Base-by-base conservation (phyloP, 305 asterid species). In the Plantago lanceolata region DNA sequence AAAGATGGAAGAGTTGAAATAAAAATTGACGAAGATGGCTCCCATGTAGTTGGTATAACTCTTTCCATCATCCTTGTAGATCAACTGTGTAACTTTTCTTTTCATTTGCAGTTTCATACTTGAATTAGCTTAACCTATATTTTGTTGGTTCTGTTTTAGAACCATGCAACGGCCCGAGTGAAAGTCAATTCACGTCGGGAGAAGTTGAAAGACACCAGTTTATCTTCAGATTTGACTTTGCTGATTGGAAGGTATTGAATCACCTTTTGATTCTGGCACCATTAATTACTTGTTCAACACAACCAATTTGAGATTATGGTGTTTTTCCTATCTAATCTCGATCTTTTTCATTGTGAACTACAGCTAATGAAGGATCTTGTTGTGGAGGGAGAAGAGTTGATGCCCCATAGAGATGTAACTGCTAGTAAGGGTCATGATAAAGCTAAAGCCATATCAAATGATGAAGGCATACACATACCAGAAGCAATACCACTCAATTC, bases 1-100 rank as follows among this genome's bases (percentile, higher is more conserved):
- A 79, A 78, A 73, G 90, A 81, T 53, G 93, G 90, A 11, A 70
- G 88, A 37, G 88, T 74, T 73, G 61, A 17, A 14, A 69, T 83
- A 24, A 55, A 56, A 0, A 74, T 79, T 6, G 83, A 78, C 26
- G 87, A 76, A 26, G 62, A 45, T 56, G 93, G 88, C 58, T 70
- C 75, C 64, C 88, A 79, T 11, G 20, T 77, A 7, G 72, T 80
- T 11, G 68, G 91, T 86, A 78, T 48, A 70, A 6, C 57, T 59
- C 64, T 26, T 44, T 14, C 19, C 13, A 6, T 16, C 14, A 31
- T 29, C 52, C 37, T 18, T 17, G 33, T 57, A 8, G 16, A 15
- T 48, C 37, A 14, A 11, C 6, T 48, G n/a, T 48, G n/a, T 7
- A 20, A 63, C 60, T 13, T 19, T 17, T 37, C 28, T 40, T 47